A percentile compares a stretch with the other conserved stretches of the same genome.
Evolutionary conservation across 2,329 filamentous ascomycete genomes (phyloP).

Genomic region (Beauveria medogensis): DNA sequence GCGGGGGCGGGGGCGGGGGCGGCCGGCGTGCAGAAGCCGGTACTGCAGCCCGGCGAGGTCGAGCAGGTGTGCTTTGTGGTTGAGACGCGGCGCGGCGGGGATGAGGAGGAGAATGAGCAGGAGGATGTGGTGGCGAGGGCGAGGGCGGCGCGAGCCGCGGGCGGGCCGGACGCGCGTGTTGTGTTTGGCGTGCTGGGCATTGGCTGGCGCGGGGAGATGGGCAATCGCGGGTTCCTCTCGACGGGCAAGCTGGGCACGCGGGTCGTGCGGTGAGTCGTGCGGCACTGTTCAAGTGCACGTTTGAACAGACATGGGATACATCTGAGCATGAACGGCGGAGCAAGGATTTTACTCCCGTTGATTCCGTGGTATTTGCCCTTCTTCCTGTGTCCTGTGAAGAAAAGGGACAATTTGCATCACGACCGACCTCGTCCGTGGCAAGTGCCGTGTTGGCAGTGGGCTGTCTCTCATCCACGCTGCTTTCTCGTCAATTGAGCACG

Average conservation of each 20-base stretch:
- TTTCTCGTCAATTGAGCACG: no score
- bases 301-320: no score
- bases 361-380: no score
- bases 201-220: constrained; percentile 84
- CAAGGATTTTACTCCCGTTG: no score
- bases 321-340: no score
- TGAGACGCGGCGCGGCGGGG: constrained; percentile 22
- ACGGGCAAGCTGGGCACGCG: constrained; percentile 70
- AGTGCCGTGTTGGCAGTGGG: no score
- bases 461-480: no score
- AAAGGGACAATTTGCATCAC: no score
- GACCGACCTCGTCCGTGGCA: no score
- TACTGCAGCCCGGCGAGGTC: constrained; percentile 54
- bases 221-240: constrained; percentile 76
- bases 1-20: constrained; percentile 11
- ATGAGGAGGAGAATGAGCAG: constrained; percentile 16
- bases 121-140: constrained; percentile 20
- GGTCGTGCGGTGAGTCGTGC: constrained; percentile 21
- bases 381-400: no score
- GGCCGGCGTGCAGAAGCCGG: constrained; percentile 34
- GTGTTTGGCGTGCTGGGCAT: constrained; percentile 76
- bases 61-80: constrained; percentile 60
- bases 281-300: no score
- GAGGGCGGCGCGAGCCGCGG: constrained; percentile 34
- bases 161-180: constrained; percentile 43